Conservation (phyloP, 2,329 filamentous ascomycete genomes). For the Phoma herbarum region DNA sequence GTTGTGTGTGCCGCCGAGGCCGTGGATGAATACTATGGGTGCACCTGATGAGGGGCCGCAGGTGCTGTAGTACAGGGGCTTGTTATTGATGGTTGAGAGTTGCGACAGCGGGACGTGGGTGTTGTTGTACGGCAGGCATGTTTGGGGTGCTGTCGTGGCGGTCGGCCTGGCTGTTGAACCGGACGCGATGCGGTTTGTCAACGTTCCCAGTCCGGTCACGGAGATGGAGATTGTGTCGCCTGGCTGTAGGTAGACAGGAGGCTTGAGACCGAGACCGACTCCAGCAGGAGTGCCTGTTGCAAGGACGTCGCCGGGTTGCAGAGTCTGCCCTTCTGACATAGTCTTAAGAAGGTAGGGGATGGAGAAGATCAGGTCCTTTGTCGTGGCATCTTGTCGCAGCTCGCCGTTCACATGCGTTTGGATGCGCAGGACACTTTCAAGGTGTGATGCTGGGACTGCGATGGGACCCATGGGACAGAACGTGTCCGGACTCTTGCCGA, state of each 20-base stretch:
- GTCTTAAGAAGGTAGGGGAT: slow-evolving; percentile 58
- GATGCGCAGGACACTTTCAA: slow-evolving; percentile 56
- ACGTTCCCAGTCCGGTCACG: slow-evolving; percentile 38
- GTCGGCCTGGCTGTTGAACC: slow-evolving; percentile 48
- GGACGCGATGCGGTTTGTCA: slow-evolving; percentile 50
- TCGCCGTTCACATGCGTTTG: slow-evolving; percentile 59
- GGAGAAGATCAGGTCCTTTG: slow-evolving; percentile 57
- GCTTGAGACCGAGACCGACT: slow-evolving; percentile 52
- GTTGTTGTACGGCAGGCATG: slow-evolving; percentile 20
- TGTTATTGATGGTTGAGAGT: slow-evolving; percentile 53
- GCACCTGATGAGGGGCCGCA: slow-evolving; percentile 33
- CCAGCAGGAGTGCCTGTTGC: slow-evolving; percentile 60
- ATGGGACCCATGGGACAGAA: slow-evolving; percentile 67
- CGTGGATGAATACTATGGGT: slow-evolving; percentile 63
- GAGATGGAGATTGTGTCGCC: slow-evolving; percentile 38
- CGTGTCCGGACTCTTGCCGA: slow-evolving; percentile 65
- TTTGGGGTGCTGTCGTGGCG: slow-evolving; percentile 28
- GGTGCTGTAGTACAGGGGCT: slow-evolving; percentile 53
- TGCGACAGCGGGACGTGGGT: slow-evolving; percentile 40
- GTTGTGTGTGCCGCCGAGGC: slow-evolving; percentile 59
- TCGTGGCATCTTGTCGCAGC: slow-evolving; percentile 58
- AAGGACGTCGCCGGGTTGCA: slow-evolving; percentile 58
- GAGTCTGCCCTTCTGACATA: slow-evolving; percentile 56
- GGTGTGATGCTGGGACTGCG: slow-evolving; percentile 58
- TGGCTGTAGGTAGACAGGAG: slow-evolving; percentile 43